Percentiles rank a stretch among this genome's conserved stretches.
phyloP scores from a whole-genome alignment of 2,329 filamentous ascomycete genomes.

The Ramichloridium luteum region DNA sequence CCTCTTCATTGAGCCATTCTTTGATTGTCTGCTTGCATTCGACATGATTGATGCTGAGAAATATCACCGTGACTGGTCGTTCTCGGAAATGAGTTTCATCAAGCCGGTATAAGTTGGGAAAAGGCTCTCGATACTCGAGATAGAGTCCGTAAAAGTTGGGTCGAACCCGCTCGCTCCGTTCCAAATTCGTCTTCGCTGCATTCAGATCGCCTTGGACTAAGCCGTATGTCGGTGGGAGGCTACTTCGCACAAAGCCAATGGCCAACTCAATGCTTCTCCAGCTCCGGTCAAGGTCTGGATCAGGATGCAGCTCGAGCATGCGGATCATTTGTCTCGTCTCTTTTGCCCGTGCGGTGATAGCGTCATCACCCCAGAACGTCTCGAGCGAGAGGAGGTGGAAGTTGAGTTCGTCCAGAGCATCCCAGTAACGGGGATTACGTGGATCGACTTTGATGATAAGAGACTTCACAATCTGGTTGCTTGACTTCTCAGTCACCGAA shows the following conservation, averaged over 20 bases:
- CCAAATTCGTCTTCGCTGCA: not conserved
- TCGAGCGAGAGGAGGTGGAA: not conserved
- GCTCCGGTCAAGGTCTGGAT: not conserved
- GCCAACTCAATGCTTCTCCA: slow-evolving; percentile 1
- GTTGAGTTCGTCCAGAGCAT: not conserved
- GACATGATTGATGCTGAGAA: not conserved
- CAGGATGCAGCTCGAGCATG: not conserved
- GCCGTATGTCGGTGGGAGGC: slow-evolving; percentile 1
- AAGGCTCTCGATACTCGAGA: slow-evolving; percentile 1
- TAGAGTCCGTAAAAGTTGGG: not conserved
- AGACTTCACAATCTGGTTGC: not conserved
- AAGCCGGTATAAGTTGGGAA: not conserved
- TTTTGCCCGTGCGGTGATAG: not conserved
- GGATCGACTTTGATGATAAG: not conserved
- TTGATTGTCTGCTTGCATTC: slow-evolving; percentile 1
- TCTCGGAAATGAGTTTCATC: not conserved
- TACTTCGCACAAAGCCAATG: not conserved
- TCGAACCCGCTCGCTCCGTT: not conserved
- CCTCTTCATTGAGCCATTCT: not conserved
- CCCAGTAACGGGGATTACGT: not conserved
- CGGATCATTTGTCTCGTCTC: not conserved
- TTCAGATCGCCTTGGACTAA: not conserved
- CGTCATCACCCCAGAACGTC: not conserved
- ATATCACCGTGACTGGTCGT: not conserved
- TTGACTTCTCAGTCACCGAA: not conserved